These are phyloP conservation scores for Sclerotiophoma versabilis DNA, from an alignment of 2,329 filamentous ascomycete genomes.

Conservation along the genomic window DNA sequence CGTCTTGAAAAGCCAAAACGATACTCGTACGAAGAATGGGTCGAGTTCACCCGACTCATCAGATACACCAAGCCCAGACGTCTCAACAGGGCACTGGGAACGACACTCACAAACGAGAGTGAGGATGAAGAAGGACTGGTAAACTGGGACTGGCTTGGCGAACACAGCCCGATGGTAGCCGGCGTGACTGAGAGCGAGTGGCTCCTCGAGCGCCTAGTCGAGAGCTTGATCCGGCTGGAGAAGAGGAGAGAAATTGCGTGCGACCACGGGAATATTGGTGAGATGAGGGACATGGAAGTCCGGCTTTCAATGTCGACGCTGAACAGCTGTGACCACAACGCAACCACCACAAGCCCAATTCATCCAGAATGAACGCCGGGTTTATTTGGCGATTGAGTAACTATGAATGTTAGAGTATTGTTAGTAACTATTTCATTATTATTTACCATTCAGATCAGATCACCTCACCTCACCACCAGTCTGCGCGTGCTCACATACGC, in stretches of 20 bases:
- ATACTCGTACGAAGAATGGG: slow-evolving; percentile 87
- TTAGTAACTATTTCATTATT: too few species aligned
- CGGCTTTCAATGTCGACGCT: background rate
- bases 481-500: too few species aligned
- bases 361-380: too few species aligned
- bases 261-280: background rate
- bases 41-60: slow-evolving; percentile 80
- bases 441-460: too few species aligned
- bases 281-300: slow-evolving; percentile 1
- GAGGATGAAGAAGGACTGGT: slow-evolving; percentile 66
- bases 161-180: slow-evolving; percentile 71
- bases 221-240: slow-evolving; percentile 61
- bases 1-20: slow-evolving; percentile 64
- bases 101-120: slow-evolving; percentile 6
- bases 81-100: slow-evolving; percentile 16
- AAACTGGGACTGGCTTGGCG: slow-evolving; percentile 77
- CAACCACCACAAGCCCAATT: background rate
- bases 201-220: slow-evolving; percentile 69
- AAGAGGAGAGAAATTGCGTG: slow-evolving; percentile 29
- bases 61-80: slow-evolving; percentile 55
- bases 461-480: too few species aligned
- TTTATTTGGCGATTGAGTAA: too few species aligned
- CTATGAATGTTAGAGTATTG: too few species aligned
- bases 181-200: slow-evolving; percentile 70
- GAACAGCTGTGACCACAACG: background rate